Evolutionary conservation across 192 early-diverging fungal species (phyloP).

Genomic region (Entomortierella parvispora): DNA sequence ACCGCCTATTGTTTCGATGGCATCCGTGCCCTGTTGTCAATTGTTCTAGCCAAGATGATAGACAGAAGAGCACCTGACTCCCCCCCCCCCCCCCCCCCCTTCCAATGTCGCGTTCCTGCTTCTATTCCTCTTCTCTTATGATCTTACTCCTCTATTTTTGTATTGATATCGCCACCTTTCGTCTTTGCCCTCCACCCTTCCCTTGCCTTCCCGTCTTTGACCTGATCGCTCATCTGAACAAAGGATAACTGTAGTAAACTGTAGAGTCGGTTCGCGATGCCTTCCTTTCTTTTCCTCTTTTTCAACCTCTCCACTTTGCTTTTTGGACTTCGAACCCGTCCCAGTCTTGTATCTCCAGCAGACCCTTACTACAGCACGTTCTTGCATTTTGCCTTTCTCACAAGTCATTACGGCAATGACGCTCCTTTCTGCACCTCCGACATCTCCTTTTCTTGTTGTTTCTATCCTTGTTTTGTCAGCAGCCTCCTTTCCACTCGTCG

Average conservation of each 20-base stretch:
- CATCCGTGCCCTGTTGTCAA: background rate
- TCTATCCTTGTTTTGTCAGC: background rate
- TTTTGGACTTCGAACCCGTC: too few species aligned
- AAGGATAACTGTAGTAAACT: too few species aligned
- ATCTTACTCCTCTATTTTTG: background rate
- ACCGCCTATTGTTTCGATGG: slow-evolving; percentile 3
- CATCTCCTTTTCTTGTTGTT: background rate
- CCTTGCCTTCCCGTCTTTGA: too few species aligned
- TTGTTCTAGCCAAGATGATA: too few species aligned
- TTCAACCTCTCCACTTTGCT: background rate
- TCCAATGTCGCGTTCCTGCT: background rate
- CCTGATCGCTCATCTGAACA: too few species aligned
- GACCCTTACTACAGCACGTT: too few species aligned
- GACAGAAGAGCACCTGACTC: background rate
- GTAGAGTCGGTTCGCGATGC: too few species aligned
- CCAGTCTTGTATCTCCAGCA: too few species aligned
- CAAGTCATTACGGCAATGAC: background rate
- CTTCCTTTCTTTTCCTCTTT: background rate
- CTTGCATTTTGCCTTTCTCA: too few species aligned
- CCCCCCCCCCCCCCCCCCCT: background rate
- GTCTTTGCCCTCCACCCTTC: too few species aligned
- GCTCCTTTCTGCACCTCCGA: too few species aligned
- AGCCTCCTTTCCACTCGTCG: background rate
- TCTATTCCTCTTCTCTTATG: too few species aligned
- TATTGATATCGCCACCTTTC: background rate